Evolutionary conservation across 192 early-diverging fungal genomes (phyloP), one percentile per base, ranked within the genome.

Genomic region (Radiomyces spectabilis): DNA sequence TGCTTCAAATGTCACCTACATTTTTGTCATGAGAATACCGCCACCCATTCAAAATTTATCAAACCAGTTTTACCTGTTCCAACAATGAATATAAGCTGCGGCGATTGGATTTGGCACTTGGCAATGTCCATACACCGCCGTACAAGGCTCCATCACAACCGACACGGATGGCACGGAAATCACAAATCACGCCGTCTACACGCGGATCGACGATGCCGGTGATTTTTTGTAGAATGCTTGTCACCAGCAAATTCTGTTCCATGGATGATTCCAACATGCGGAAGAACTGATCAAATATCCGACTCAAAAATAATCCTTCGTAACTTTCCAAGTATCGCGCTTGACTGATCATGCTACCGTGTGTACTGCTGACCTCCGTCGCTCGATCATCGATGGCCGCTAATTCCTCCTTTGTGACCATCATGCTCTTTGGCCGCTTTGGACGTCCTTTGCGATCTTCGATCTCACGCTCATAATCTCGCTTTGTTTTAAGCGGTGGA

Each of bases 211-310:
- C 74, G 1, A 83, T 41, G 22, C 76, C 72, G 9, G 68, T 64
- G 0, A 83, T 65, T 31, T 72, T 72, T 37, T 70, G 63, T 19
- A 80, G 25, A 30, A 83, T 78, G 41, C 76, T 74, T 7, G 81
- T 83, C 2, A 83, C 56, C 55, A 79, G 39, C 43, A 83, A 55
- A 46, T 79, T 81, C 21, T 77, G 73, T 24, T 77, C 81, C 56
- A 83, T 74, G n/a, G 77, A 68, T 9, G 68, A 69, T 41, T 69
- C 65, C 1, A 79, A 52, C 21, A 66, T 65, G 15, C 60, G 30
- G 5, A 52, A 31, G n/a, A 83, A 59, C 53, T 75, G 72, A 24
- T 53, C 49, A 32, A 79, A 56, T 3, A 83, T 62, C 22, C 71
- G 69, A 4, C 56, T 51, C 29, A 83, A 39, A 46, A 83, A 83